A percentile compares a stretch with the other conserved stretches of the same genome.
phyloP scores from a whole-genome alignment of 179 eudicot species.

The Corrigiola litoralis region DNA sequence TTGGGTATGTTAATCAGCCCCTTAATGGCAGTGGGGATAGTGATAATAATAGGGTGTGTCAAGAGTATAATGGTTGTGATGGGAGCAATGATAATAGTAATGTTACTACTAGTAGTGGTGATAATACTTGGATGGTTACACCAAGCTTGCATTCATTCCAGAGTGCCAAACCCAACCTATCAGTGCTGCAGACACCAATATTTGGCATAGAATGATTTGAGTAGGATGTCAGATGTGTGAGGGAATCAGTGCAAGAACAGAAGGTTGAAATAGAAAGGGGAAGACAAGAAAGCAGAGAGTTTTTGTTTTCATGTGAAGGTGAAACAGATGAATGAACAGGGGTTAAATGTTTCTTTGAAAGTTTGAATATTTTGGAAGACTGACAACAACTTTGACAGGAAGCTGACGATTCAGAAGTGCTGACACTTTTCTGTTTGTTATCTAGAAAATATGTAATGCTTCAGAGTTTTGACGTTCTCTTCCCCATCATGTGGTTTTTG shows the following conservation, averaged over 20 bases:
- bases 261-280: neutral
- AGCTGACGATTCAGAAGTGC: constrained; percentile 19
- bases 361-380: constrained; percentile 27
- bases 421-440: constrained; percentile 25
- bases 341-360: constrained; percentile 3
- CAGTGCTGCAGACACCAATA: constrained; percentile 55
- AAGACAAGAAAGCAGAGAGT: neutral
- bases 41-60: no score
- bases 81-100: constrained; percentile 1
- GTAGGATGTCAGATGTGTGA: constrained; percentile 8
- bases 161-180: constrained; percentile 23
- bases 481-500: neutral
- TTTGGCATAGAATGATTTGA: constrained; percentile 66
- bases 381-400: constrained; percentile 17
- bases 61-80: constrained; percentile 18
- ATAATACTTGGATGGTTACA: constrained; percentile 32
- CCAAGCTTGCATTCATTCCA: constrained; percentile 39
- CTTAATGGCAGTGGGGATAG: neutral
- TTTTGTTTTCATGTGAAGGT: neutral
- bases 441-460: neutral
- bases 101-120: neutral
- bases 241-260: constrained; percentile 31
- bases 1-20: constrained; percentile 30
- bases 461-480: constrained; percentile 11
- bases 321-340: constrained; percentile 1